phyloP scores from a whole-genome alignment of 129 eudicot genomes.

The Ambrosia trifida region DNA sequence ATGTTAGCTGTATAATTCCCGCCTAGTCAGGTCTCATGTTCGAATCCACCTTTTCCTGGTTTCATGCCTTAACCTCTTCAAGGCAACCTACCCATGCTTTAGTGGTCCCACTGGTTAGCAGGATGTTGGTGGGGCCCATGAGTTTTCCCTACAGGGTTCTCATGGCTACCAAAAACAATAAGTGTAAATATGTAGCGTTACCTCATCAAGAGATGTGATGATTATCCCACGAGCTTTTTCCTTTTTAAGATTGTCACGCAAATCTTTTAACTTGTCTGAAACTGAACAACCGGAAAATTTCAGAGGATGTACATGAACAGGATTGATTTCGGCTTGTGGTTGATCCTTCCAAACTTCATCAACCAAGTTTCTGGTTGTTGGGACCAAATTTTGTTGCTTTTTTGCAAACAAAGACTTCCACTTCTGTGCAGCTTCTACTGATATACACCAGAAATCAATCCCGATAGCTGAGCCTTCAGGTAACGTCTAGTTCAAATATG shows the following conservation, averaged over 20 bases:
- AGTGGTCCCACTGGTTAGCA: no score
- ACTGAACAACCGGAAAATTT: conserved; percentile 86
- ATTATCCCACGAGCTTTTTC: conserved; percentile 73
- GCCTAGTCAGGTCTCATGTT: no score
- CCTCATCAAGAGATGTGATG: conserved; percentile 88
- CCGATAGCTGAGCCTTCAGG: conserved; percentile 76
- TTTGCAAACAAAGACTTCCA: conserved; percentile 75
- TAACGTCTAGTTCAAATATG: conserved; percentile 55
- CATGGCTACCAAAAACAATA: no score
- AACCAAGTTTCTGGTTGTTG: conserved; percentile 74
- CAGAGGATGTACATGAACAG: conserved; percentile 66
- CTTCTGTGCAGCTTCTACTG: conserved; percentile 78
- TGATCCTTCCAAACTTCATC: conserved; percentile 93
- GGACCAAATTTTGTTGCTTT: conserved; percentile 70
- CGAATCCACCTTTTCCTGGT: no score
- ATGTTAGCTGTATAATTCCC: no score
- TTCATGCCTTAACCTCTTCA: no score
- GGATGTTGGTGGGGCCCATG: no score
- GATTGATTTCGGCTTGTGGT: conserved; percentile 64
- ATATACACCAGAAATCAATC: conserved; percentile 90
- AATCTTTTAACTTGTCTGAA: conserved; percentile 78
- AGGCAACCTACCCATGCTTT: no score
- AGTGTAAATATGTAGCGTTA: conserved; percentile 17
- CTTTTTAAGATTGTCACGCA: conserved; percentile 64
- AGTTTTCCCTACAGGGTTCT: no score